Conservation (phyloP, 257 asterid genomes). For the Jacaranda mimosifolia region DNA sequence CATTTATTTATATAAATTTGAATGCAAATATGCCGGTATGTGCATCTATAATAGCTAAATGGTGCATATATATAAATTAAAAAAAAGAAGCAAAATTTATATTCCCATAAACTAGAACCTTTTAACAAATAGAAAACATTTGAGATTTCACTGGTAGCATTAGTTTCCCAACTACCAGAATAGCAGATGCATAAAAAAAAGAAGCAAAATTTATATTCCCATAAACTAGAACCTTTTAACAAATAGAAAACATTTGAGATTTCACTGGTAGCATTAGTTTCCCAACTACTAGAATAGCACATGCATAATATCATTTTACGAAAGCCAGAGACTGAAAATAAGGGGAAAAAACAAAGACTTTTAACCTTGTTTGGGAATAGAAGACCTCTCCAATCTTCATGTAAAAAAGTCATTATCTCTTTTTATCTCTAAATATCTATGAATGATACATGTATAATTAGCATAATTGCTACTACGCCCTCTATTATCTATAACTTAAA, state of each 20-base stretch:
- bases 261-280: background rate
- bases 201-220: background rate
- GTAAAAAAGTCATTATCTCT: background rate
- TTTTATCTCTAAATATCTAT: background rate
- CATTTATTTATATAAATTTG: too few species aligned
- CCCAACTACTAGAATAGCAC: background rate
- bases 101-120: background rate
- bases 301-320: background rate
- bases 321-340: background rate
- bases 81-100: background rate
- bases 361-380: background rate
- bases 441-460: background rate
- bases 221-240: background rate
- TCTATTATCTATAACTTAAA: background rate
- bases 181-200: background rate
- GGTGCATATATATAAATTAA: too few species aligned
- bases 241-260: background rate
- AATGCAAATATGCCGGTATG: too few species aligned
- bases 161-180: background rate
- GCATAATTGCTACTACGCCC: constrained; percentile 9
- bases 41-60: too few species aligned
- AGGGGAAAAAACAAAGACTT: background rate
- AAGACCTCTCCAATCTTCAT: background rate
- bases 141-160: background rate
- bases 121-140: background rate